Conservation (phyloP, 129 eudicot species). For the Flaveria ramosissima region DNA sequence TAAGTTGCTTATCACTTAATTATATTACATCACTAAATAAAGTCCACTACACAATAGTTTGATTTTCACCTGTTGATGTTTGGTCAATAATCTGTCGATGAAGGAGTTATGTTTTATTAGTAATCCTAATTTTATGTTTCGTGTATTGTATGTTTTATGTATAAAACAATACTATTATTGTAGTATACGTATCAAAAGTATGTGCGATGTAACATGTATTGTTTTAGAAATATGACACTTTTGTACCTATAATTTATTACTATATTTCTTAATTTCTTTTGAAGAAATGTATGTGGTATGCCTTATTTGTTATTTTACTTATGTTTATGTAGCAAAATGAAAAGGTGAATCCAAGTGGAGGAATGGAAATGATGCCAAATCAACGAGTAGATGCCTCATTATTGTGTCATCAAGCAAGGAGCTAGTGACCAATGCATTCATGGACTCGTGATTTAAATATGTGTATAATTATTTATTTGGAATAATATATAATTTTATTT, state of each 20-base stretch:
- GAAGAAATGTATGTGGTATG: background rate
- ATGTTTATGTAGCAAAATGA: slow-evolving; percentile 31
- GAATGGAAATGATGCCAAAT: slow-evolving; percentile 33
- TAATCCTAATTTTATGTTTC: no score
- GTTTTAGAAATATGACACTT: background rate
- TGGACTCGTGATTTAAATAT: slow-evolving; percentile 10
- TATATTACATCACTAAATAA: no score
- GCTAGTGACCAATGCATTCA: slow-evolving; percentile 26
- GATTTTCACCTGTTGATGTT: no score
- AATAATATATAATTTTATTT: slow-evolving; percentile 14
- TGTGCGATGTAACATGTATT: background rate
- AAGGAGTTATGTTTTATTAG: no score
- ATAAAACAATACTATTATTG: no score
- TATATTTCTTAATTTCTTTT: background rate
- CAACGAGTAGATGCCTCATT: slow-evolving; percentile 38
- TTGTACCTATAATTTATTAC: background rate
- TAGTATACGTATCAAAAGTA: no score
- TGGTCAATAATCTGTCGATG: no score
- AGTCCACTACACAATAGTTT: no score
- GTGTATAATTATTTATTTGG: slow-evolving; percentile 19
- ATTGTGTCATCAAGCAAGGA: slow-evolving; percentile 38
- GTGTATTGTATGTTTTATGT: no score
- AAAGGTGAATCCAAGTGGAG: slow-evolving; percentile 26
- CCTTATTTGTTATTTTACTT: slow-evolving; percentile 5
- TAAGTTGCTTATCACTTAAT: no score